phyloP scores from a whole-genome alignment of 1,139 yeast species.

The Debaryomyces nepalensis region DNA sequence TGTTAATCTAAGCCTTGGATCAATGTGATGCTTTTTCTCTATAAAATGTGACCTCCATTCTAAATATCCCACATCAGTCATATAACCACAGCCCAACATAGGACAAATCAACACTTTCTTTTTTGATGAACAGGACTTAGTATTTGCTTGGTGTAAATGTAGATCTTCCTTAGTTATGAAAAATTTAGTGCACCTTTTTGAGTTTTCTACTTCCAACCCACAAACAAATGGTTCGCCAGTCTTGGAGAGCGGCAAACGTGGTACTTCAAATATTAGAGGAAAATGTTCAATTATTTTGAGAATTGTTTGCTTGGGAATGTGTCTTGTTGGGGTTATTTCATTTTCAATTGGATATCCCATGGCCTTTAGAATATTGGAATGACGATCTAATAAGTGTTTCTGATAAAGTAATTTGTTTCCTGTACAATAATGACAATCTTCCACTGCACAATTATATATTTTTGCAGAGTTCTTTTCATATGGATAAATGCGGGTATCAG shows the following conservation, averaged over 20 bases:
- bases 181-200: slow-evolving; percentile 23
- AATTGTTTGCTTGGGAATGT: slow-evolving; percentile 19
- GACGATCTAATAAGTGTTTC: slow-evolving; percentile 36
- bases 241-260: slow-evolving; percentile 30
- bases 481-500: slow-evolving; percentile 19
- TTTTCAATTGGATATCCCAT: slow-evolving; percentile 42
- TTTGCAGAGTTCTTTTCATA: slow-evolving; percentile 1
- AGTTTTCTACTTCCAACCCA: slow-evolving; percentile 13
- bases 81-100: slow-evolving; percentile 45
- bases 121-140: slow-evolving; percentile 29
- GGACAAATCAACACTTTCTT: slow-evolving; percentile 45
- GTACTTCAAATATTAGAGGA: slow-evolving; percentile 32
- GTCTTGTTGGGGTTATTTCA: slow-evolving; percentile 11
- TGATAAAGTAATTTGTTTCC: slow-evolving; percentile 37
- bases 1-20: slow-evolving; percentile 15
- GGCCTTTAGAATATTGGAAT: slow-evolving; percentile 26
- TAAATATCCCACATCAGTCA: slow-evolving; percentile 43
- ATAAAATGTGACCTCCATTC: slow-evolving; percentile 40
- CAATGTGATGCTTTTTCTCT: slow-evolving; percentile 24
- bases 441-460: slow-evolving; percentile 37
- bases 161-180: slow-evolving; percentile 25
- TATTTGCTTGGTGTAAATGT: slow-evolving; percentile 25
- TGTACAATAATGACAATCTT: slow-evolving; percentile 35
- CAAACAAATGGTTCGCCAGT: slow-evolving; percentile 27
- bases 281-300: slow-evolving; percentile 26